Evolutionary conservation across 208 protist genomes (phyloP), one percentile per base, ranked within the genome.

Genomic region (Phytomonas sp.): DNA sequence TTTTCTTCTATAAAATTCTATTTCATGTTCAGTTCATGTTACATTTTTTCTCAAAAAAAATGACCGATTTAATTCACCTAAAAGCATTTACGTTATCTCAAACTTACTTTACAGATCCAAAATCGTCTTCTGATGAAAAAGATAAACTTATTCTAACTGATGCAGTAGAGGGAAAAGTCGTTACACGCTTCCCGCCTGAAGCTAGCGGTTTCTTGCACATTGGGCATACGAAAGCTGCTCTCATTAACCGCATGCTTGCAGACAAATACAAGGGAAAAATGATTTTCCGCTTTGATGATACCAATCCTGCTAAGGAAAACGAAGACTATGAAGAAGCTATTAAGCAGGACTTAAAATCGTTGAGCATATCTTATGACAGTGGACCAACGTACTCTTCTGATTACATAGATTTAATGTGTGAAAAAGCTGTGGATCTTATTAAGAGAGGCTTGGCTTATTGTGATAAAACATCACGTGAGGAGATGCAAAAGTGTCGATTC

Each of bases 271-370:
- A 98, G 36, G 98, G 99, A 56, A 98, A 98, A 77, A 84, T 99
- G 80, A 73, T 99, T 31, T 87, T 99, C 70, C 91, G 99, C 26
- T 99, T 99, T 70, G 99, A 99, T 86, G 99, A 99, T 86, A 99
- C 99, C 30, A 99, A 99, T 86, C 99, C 98, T 16, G 79, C 88
- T 1, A 99, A 99, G 75, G 98, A 99, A 78, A 98, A 97, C 67
- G 86, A 91, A 56, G 93, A 97, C 71, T 99, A 97, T 73, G 97
- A 99, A 63, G 73, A 98, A 16, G 94, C 87, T 42, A 99, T 99
- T 69, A 73, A 95, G 31, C 76, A 94, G 29, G 99, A 99, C 79
- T 69, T 99, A 8, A 60, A 71, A n/a, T 85, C 81, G 0, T 83
- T 99, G 10, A 87, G 87, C 7, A 97, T 99, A 52, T 80, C 75